phyloP scores from a whole-genome alignment of 257 asterid genomes.

The Pogostemon cablin region DNA sequence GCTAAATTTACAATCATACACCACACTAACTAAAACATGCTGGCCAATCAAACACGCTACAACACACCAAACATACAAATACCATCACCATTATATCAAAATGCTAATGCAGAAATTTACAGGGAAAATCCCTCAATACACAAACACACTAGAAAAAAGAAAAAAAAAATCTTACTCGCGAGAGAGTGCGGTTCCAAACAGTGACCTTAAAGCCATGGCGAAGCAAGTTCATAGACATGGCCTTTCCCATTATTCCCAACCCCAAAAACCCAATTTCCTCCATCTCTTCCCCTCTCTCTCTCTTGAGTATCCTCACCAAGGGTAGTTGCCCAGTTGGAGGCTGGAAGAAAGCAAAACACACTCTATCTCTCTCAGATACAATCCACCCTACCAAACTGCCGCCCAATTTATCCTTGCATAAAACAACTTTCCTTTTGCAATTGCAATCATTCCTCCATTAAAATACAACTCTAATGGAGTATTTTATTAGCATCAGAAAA shows the following conservation, averaged over 20 bases:
- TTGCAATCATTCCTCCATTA: conserved; percentile 21
- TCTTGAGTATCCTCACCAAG: background rate
- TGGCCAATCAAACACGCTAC: conserved; percentile 12
- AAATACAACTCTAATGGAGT: background rate
- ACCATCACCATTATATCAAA: background rate
- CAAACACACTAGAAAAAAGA: background rate
- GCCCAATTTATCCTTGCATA: background rate
- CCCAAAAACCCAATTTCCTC: conserved; percentile 94
- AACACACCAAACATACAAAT: conserved; percentile 10
- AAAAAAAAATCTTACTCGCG: conserved; percentile 50
- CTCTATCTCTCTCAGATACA: background rate
- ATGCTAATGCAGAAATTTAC: background rate
- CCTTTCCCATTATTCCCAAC: conserved; percentile 95
- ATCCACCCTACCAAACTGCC: background rate
- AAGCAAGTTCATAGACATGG: conserved; percentile 93
- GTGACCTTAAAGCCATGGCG: conserved; percentile 93
- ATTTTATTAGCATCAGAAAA: background rate
- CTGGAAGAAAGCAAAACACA: background rate
- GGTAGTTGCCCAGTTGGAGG: background rate
- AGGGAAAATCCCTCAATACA: background rate
- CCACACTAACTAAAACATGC: background rate
- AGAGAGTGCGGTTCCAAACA: conserved; percentile 95
- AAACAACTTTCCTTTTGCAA: conserved; percentile 22
- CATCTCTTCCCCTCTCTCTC: conserved; percentile 40
- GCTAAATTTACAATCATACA: background rate